These are phyloP conservation scores for Artemisia argyi DNA, from an alignment of 129 eudicot species.

Conservation along the genomic window DNA sequence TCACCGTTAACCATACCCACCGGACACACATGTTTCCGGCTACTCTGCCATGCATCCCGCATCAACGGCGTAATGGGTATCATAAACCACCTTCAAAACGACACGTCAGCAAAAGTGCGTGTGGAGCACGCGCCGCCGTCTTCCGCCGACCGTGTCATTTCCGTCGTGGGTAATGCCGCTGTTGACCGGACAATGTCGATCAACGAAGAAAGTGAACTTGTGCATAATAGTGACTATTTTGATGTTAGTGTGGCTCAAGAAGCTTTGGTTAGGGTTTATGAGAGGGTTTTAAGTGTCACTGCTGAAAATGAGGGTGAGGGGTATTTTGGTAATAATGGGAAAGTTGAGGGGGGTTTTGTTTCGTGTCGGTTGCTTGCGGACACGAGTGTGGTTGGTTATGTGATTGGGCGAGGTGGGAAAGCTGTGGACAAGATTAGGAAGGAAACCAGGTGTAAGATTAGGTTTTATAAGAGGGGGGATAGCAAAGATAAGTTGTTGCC, in stretches of 20 bases:
- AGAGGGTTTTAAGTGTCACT: slow-evolving; percentile 67
- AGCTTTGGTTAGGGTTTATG: slow-evolving; percentile 74
- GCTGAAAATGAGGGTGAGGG: slow-evolving; percentile 44
- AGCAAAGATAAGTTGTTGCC: slow-evolving; percentile 34
- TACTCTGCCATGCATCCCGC: slow-evolving; percentile 71
- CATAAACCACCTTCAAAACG: slow-evolving; percentile 52
- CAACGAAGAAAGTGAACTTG: slow-evolving; percentile 8
- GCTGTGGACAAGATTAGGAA: slow-evolving; percentile 53
- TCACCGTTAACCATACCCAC: slow-evolving; percentile 35
- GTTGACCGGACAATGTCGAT: slow-evolving; percentile 24
- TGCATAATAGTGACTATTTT: slow-evolving; percentile 15
- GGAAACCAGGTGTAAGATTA: slow-evolving; percentile 59
- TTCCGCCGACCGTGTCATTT: slow-evolving; percentile 49
- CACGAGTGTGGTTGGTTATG: slow-evolving; percentile 40
- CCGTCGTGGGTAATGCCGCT: slow-evolving; percentile 28
- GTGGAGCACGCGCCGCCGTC: slow-evolving; percentile 45
- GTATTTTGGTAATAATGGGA: slow-evolving; percentile 10
- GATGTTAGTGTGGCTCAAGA: slow-evolving; percentile 75
- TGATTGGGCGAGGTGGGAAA: slow-evolving; percentile 77
- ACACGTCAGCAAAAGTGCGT: slow-evolving; percentile 54
- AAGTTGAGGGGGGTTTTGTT: slow-evolving; percentile 36
- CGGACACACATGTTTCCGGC: slow-evolving; percentile 46
- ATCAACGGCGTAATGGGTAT: slow-evolving; percentile 71
- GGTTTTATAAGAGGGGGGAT: slow-evolving; percentile 16
- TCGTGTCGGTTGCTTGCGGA: slow-evolving; percentile 60